phyloP scores from a whole-genome alignment of 2,329 filamentous ascomycete species.

The Corinectria fuckeliana region DNA sequence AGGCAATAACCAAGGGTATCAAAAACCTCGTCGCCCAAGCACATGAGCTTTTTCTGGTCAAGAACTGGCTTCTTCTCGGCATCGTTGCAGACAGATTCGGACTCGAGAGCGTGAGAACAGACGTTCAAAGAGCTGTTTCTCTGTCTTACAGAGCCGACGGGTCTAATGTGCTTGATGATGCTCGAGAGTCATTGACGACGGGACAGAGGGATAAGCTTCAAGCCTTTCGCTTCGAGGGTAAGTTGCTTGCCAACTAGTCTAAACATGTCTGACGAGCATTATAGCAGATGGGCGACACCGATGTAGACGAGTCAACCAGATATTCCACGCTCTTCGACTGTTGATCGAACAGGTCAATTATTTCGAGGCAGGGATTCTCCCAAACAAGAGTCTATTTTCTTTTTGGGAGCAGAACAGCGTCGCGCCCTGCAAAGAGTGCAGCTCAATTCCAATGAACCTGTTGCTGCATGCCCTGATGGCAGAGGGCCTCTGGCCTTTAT shows the following conservation, averaged over 20 bases:
- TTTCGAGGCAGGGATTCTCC: slow-evolving; percentile 18
- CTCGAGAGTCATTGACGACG: not conserved
- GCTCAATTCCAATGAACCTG: not conserved
- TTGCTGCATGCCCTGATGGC: slow-evolving; percentile 9
- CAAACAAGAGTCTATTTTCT: not conserved
- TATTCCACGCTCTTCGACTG: slow-evolving; percentile 16
- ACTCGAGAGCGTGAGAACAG: not conserved
- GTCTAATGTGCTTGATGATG: not conserved
- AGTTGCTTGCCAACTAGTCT: not conserved
- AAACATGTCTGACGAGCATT: not conserved
- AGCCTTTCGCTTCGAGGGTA: not conserved
- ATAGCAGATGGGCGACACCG: not conserved
- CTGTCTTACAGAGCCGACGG: not conserved
- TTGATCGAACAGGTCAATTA: slow-evolving; percentile 18
- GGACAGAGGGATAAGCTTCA: not conserved
- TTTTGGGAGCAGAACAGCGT: slow-evolving; percentile 11
- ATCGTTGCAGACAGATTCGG: slow-evolving; percentile 19
- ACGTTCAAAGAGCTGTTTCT: not conserved
- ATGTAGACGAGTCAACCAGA: slow-evolving; percentile 8
- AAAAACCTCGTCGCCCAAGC: not conserved
- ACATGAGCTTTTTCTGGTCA: slow-evolving; percentile 5
- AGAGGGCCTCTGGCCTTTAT: slow-evolving; percentile 16
- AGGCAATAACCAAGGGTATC: not conserved
- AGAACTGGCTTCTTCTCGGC: slow-evolving; percentile 26
- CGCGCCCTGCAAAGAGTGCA: slow-evolving; percentile 16